Evolutionary conservation across 2,329 filamentous ascomycete genomes (phyloP).

Genomic region (Cordyceps tenuipes): DNA sequence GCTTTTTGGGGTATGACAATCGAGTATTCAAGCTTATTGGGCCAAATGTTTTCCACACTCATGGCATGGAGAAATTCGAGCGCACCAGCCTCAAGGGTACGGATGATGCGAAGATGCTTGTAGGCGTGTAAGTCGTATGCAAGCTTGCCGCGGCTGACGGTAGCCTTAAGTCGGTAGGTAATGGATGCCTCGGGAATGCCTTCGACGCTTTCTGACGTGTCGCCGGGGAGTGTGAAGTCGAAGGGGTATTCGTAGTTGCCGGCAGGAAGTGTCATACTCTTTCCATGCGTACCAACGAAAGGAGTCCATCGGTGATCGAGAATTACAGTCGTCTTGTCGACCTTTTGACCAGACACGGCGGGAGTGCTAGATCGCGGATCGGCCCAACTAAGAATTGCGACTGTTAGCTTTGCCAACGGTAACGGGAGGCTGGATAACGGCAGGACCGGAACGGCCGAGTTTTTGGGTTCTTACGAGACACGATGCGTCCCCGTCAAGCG

Average conservation of each 20-base stretch:
- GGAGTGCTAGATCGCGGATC: slow-evolving; percentile 46
- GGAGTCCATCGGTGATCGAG: slow-evolving; percentile 61
- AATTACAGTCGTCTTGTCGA: slow-evolving; percentile 52
- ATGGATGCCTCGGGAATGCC: slow-evolving; percentile 80
- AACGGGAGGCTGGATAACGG: not conserved
- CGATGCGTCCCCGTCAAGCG: slow-evolving; percentile 63
- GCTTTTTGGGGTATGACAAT: slow-evolving; percentile 91
- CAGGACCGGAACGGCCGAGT: not conserved
- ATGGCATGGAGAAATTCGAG: slow-evolving; percentile 78
- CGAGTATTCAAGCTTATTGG: slow-evolving; percentile 94
- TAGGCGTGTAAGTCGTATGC: slow-evolving; percentile 76
- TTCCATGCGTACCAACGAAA: slow-evolving; percentile 51
- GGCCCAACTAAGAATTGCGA: slow-evolving; percentile 35
- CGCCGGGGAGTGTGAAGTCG: slow-evolving; percentile 62
- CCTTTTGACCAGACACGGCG: slow-evolving; percentile 49
- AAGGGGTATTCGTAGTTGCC: slow-evolving; percentile 84
- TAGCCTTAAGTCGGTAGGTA: slow-evolving; percentile 85
- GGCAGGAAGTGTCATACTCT: slow-evolving; percentile 52
- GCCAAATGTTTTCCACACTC: slow-evolving; percentile 96
- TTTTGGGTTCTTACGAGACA: slow-evolving; percentile 44
- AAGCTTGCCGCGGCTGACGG: slow-evolving; percentile 78
- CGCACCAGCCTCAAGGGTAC: slow-evolving; percentile 67
- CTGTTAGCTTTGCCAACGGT: not conserved
- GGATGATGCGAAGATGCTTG: slow-evolving; percentile 70
- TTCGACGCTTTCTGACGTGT: slow-evolving; percentile 79